Base-by-base conservation (phyloP, 495 filamentous ascomycete species). In the Aspergillus taichungensis region DNA sequence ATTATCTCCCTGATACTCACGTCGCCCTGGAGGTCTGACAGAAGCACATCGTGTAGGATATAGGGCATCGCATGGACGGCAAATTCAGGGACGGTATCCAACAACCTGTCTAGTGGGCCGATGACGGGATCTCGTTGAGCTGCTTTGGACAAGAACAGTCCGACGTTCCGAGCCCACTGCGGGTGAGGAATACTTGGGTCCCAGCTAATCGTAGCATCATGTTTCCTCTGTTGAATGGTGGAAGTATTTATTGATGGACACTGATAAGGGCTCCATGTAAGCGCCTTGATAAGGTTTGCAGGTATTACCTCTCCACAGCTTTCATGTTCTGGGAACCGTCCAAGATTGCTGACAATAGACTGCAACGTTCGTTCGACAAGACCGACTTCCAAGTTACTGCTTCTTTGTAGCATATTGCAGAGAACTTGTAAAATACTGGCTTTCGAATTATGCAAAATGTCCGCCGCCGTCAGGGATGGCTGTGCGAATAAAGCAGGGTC, bases 341-440 rank as follows among this genome's bases (percentile, higher is more conserved):
- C 55, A 28, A 80, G 69, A 27, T 68, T 79, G 8, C 76, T 80
- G 30, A 88, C 62, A 40, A 94, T 79, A 1, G 74, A 70, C 30
- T 87, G 78, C 40, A 98, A 62, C 0, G 86, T 84, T 35, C 75
- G 73, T 63, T 98, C 92, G 33, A 88, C 80, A 30, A 88, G 64
- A 3, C 89, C 84, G 9, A 85, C 79, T 34, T 83, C 79, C 10
- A 59, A 53, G 31, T 72, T 75, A 47, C 84, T 72, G 46, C 81
- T 74, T 34, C 70, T 79, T 10, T 80, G 73, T 8, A 88, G 76
- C 38, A 90, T 73, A 40, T 77, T 70, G 53, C 78, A 76, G n/a
- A 95, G 68, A 5, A 80, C 64, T 39, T 73, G 68, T 18, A 95
- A 62, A 30, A 88, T 76, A 3, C 62, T 68, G 18, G 61, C 59